phyloP scores from a whole-genome alignment of 2,329 filamentous ascomycete genomes.

The Cladosporium oxysporum region DNA sequence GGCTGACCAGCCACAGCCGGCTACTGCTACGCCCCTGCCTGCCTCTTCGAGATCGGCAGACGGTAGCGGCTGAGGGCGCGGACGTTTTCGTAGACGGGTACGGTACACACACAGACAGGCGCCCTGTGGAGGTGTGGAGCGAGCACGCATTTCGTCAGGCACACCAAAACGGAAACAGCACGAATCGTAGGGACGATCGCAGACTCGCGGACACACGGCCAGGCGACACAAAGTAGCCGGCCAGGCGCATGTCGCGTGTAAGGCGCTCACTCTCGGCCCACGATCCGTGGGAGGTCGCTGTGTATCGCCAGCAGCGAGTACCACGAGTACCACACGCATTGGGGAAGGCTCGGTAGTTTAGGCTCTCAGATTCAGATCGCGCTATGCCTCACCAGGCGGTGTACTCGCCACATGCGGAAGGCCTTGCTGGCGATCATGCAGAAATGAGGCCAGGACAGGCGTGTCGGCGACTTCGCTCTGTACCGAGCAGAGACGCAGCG shows the following conservation, averaged over 20 bases:
- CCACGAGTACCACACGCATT: background rate
- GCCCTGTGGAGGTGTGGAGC: constrained; percentile 15
- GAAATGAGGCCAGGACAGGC: constrained; percentile 1
- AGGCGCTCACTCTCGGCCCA: constrained; percentile 9
- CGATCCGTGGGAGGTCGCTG: background rate
- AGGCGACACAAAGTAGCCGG: background rate
- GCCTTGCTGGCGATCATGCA: constrained; percentile 7
- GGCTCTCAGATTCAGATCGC: constrained; percentile 15
- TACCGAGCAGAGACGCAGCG: constrained; percentile 16
- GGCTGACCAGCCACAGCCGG: background rate
- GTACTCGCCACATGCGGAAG: background rate
- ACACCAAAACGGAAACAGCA: constrained; percentile 18
- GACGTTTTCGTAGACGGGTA: constrained; percentile 7
- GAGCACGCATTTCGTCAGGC: constrained; percentile 14
- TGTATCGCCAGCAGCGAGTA: background rate
- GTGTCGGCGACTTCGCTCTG: constrained; percentile 4
- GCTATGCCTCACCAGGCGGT: constrained; percentile 8
- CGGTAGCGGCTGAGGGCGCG: constrained; percentile 1
- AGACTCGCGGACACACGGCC: background rate
- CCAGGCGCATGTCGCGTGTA: constrained; percentile 2
- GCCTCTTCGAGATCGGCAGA: constrained; percentile 16
- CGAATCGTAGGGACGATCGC: background rate
- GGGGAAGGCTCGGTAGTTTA: background rate
- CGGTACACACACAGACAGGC: constrained; percentile 13
- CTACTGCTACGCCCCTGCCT: constrained; percentile 11